phyloP scores from a whole-genome alignment of 345 rosid genomes.

The Xanthoceras sorbifolium region DNA sequence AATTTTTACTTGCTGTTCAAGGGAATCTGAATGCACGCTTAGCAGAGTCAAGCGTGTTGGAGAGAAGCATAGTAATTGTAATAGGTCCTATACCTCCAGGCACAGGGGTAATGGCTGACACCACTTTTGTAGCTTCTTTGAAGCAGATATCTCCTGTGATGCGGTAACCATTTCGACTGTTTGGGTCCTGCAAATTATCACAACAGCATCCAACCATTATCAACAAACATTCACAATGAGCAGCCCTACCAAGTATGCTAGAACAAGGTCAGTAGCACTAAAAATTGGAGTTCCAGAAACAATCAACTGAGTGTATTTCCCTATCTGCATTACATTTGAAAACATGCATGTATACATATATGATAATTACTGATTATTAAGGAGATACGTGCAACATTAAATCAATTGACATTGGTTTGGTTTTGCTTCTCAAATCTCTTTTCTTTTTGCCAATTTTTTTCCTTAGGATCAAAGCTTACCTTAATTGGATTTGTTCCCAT shows the following conservation, averaged over 20 bases:
- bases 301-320: background rate
- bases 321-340: background rate
- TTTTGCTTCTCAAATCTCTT: too few species aligned
- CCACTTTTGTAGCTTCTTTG: slow-evolving; percentile 32
- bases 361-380: too few species aligned
- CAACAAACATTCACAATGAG: background rate
- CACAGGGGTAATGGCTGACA: slow-evolving; percentile 34
- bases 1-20: background rate
- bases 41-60: slow-evolving; percentile 36
- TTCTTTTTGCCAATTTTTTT: too few species aligned
- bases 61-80: slow-evolving; percentile 35
- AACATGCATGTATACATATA: background rate
- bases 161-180: slow-evolving; percentile 9
- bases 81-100: slow-evolving; percentile 37
- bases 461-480: slow-evolving; percentile 18
- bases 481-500: slow-evolving; percentile 31
- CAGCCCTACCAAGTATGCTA: background rate
- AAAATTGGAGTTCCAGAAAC: too few species aligned
- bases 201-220: background rate
- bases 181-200: slow-evolving; percentile 16
- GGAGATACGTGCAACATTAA: too few species aligned
- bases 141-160: slow-evolving; percentile 34
- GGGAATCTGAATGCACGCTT: slow-evolving; percentile 23
- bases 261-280: background rate
- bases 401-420: too few species aligned